Evolutionary conservation across 768 basidiomycete genomes (phyloP).

Genomic region (Tephrocybe sp.): DNA sequence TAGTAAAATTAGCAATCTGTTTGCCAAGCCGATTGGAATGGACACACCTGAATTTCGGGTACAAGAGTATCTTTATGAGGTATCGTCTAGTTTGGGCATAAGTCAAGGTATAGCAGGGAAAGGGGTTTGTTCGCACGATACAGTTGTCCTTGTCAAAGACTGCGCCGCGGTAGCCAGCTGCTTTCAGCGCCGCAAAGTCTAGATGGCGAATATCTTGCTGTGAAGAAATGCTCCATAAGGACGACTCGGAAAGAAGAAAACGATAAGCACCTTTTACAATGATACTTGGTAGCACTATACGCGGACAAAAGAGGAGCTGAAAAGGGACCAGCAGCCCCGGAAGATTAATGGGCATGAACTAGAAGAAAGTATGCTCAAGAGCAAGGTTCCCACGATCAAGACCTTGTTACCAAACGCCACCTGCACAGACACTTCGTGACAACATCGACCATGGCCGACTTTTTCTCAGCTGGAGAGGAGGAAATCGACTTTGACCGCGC

Average conservation of each 20-base stretch:
- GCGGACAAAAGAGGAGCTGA: constrained; percentile 65
- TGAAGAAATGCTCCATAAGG: constrained; percentile 20
- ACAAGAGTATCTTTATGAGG: constrained; percentile 76
- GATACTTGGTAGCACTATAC: constrained; percentile 65
- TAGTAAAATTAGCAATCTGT: not conserved
- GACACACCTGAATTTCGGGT: constrained; percentile 66
- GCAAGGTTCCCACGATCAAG: constrained; percentile 20
- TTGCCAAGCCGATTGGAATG: not conserved
- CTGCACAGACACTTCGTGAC: not conserved
- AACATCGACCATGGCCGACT: constrained; percentile 25
- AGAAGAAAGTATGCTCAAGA: not conserved
- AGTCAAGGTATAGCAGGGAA: not conserved
- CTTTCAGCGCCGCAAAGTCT: constrained; percentile 68
- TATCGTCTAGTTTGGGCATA: constrained; percentile 54
- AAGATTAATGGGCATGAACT: constrained; percentile 68
- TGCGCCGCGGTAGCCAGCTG: constrained; percentile 82
- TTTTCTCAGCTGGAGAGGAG: constrained; percentile 34
- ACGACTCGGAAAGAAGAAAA: not conserved
- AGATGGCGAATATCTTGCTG: constrained; percentile 84
- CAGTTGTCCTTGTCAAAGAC: constrained; percentile 99
- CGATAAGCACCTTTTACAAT: constrained; percentile 56
- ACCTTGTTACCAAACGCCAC: not conserved
- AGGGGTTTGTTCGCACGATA: constrained; percentile 51
- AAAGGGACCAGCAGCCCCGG: constrained; percentile 68
- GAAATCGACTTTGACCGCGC: constrained; percentile 81